These are phyloP conservation scores for Nemania sp. DNA, from an alignment of 2,329 filamentous ascomycete genomes.

Conservation along the genomic window DNA sequence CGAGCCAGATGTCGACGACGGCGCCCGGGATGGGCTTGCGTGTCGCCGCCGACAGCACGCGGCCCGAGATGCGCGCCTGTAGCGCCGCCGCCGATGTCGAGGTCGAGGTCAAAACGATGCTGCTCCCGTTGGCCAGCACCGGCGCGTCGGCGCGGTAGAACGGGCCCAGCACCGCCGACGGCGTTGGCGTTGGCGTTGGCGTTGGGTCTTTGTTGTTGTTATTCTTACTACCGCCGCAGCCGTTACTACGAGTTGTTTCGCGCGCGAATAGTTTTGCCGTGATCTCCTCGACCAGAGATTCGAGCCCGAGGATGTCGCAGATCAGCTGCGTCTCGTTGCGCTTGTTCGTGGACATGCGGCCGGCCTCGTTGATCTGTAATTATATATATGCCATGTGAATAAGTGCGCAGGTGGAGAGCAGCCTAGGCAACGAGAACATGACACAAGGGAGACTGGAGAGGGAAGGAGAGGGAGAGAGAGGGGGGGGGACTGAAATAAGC, in stretches of 20 bases:
- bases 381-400: slow-evolving; percentile 12
- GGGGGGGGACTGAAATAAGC: background rate
- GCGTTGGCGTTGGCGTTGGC: slow-evolving; percentile 49
- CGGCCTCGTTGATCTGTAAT: slow-evolving; percentile 70
- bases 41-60: slow-evolving; percentile 59
- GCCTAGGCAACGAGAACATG: too few relatives aligned
- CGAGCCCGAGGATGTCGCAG: slow-evolving; percentile 70
- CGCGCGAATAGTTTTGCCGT: slow-evolving; percentile 56
- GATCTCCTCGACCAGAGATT: slow-evolving; percentile 81
- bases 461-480: background rate
- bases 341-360: slow-evolving; percentile 62
- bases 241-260: slow-evolving; percentile 49
- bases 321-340: slow-evolving; percentile 71
- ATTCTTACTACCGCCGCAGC: slow-evolving; percentile 56
- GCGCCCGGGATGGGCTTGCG: slow-evolving; percentile 67
- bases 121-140: slow-evolving; percentile 67
- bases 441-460: background rate
- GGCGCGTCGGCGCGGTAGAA: slow-evolving; percentile 81
- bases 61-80: slow-evolving; percentile 60
- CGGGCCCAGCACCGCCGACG: slow-evolving; percentile 80
- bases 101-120: slow-evolving; percentile 60
- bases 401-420: background rate
- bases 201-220: too few relatives aligned
- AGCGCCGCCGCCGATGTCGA: slow-evolving; percentile 34
- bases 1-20: slow-evolving; percentile 78